Percentiles rank a stretch among this genome's conserved stretches.
These are phyloP conservation scores for Batkoa obscura DNA, from an alignment of 371 early-diverging fungal species.

Conservation along the genomic window DNA sequence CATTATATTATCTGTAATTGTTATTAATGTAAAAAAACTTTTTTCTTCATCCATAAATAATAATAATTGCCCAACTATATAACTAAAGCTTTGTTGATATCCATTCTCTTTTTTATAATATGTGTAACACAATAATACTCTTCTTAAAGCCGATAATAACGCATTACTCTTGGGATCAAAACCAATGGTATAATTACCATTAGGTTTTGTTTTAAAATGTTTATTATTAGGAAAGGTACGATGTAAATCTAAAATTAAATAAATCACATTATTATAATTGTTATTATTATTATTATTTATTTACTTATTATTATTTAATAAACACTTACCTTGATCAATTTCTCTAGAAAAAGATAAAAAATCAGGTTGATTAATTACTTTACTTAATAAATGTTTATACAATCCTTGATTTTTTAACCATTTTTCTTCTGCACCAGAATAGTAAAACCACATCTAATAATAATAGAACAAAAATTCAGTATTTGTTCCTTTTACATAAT, in stretches of 20 bases:
- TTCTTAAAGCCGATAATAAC: slow-evolving; percentile 36
- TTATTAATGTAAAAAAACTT: slow-evolving; percentile 64
- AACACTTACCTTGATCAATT: slow-evolving; percentile 38
- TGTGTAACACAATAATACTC: slow-evolving; percentile 50
- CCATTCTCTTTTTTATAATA: slow-evolving; percentile 44
- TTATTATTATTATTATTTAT: background rate
- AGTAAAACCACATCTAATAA: slow-evolving; percentile 52
- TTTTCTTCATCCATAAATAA: slow-evolving; percentile 56
- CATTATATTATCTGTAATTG: slow-evolving; percentile 44
- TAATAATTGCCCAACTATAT: slow-evolving; percentile 54
- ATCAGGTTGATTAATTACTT: slow-evolving; percentile 25
- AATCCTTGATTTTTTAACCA: slow-evolving; percentile 33
- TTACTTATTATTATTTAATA: background rate
- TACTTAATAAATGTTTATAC: slow-evolving; percentile 27
- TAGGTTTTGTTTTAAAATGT: slow-evolving; percentile 28
- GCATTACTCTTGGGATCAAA: slow-evolving; percentile 25
- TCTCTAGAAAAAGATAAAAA: slow-evolving; percentile 47
- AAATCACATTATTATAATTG: too few relatives aligned
- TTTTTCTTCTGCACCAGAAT: slow-evolving; percentile 58
- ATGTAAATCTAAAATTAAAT: slow-evolving; percentile 30
- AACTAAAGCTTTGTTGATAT: slow-evolving; percentile 72
- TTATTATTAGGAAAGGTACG: slow-evolving; percentile 67
- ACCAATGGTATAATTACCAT: slow-evolving; percentile 13
- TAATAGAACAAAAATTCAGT: background rate
- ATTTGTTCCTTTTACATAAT: background rate